Evolutionary conservation across 306 rosid genomes (phyloP).

Genomic region (Pueraria montana): DNA sequence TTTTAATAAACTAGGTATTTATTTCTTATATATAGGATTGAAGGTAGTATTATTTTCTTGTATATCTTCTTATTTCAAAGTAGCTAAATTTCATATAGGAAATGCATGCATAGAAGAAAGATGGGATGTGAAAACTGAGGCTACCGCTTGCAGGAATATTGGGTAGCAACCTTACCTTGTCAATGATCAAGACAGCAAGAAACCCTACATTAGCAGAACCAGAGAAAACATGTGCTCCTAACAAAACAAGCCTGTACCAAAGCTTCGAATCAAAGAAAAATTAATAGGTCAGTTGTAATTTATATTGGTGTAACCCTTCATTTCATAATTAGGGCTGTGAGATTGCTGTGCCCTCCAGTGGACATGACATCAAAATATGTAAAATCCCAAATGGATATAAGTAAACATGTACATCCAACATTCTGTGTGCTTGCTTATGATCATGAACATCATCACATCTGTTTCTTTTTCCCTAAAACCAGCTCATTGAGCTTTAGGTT

Average conservation of each 20-base stretch:
- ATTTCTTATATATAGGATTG: too few species aligned
- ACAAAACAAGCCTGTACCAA: background rate
- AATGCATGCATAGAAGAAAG: slow-evolving; percentile 1
- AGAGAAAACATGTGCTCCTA: background rate
- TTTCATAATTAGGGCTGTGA: background rate
- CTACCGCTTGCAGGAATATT: background rate
- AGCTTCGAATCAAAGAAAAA: background rate
- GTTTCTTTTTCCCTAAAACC: slow-evolving; percentile 11
- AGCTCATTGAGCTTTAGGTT: background rate
- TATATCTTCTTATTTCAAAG: background rate
- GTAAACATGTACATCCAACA: background rate
- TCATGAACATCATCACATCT: slow-evolving; percentile 14
- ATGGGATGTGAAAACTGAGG: background rate
- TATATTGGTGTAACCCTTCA: background rate
- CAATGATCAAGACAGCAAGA: slow-evolving; percentile 20
- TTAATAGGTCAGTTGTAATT: background rate
- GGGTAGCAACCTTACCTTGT: background rate
- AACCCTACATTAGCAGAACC: slow-evolving; percentile 35
- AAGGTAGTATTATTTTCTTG: too few species aligned
- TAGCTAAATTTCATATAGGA: background rate
- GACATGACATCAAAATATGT: background rate
- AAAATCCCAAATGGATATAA: slow-evolving; percentile 16
- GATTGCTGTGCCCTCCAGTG: background rate
- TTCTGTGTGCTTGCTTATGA: slow-evolving; percentile 22
- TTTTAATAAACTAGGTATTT: too few species aligned